These are phyloP conservation scores for Xylariaceae sp. DNA, from an alignment of 2,329 filamentous ascomycete species.

Conservation along the genomic window DNA sequence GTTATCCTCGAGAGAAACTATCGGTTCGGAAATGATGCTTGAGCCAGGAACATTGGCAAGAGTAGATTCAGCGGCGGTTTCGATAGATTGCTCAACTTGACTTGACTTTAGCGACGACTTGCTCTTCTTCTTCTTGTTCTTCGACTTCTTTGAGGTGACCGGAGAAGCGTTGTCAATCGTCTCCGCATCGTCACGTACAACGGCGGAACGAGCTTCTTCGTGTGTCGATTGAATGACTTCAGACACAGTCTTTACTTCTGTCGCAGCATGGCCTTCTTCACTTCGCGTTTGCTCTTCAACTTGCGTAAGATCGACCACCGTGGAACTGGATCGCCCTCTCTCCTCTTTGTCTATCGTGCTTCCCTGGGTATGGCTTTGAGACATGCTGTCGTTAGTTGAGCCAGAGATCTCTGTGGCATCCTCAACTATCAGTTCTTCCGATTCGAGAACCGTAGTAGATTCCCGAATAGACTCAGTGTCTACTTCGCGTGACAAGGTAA, in stretches of 20 bases:
- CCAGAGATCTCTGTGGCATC: slow-evolving; percentile 8
- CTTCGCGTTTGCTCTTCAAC: slow-evolving; percentile 10
- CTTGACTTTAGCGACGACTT: slow-evolving; percentile 8
- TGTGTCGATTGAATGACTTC: neutral
- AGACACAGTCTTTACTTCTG: neutral
- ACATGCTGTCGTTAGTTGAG: neutral
- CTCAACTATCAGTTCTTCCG: slow-evolving; percentile 1
- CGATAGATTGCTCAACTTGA: slow-evolving; percentile 2
- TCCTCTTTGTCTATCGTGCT: slow-evolving; percentile 34
- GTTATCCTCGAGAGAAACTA: slow-evolving; percentile 9
- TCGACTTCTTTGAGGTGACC: slow-evolving; percentile 21
- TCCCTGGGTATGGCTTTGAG: slow-evolving; percentile 9
- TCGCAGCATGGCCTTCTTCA: slow-evolving; percentile 12
- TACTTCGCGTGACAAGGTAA: neutral
- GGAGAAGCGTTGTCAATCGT: neutral
- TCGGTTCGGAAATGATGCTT: neutral
- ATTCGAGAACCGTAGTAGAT: neutral
- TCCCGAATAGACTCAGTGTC: neutral
- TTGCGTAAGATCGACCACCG: slow-evolving; percentile 7
- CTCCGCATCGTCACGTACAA: neutral
- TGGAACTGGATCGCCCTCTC: slow-evolving; percentile 22
- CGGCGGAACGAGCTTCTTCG: neutral
- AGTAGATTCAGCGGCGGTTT: slow-evolving; percentile 4
- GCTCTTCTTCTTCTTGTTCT: slow-evolving; percentile 20
- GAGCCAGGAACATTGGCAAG: neutral